Base-by-base conservation (phyloP, 176 grass and related monocot species). In the Ensete ventricosum region DNA sequence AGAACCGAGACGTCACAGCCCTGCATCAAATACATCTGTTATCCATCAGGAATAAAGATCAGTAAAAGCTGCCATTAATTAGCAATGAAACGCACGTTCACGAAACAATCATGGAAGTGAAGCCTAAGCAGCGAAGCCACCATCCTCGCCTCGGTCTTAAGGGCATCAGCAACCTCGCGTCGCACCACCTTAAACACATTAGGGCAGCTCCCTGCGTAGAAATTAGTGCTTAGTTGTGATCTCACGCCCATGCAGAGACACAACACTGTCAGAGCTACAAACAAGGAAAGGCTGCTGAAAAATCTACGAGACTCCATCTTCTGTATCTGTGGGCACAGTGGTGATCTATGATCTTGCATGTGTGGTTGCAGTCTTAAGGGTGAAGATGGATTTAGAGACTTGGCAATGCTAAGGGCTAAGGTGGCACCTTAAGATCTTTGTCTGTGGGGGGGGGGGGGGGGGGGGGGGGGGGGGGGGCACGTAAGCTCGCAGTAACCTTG, bases 31-130 rank as follows among this genome's bases (percentile, higher is more conserved):
- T 62, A 17, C 13, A 62, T 62, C 14, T 62, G 13, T 17, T 21
- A 62, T 1, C 10, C 4, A 17, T 17, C 1, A 6, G 6, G 13
- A 58, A 17, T 14, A 17, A 58, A 17, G 17, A 17, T 14, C 14
- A 58, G 55, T 14, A 17, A 58, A 17, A 49, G 65, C 4, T 43
- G 34, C 4, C 34, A 43, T 43, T 43, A 43, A 43, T 43, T 43
- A 43, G 34, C 34, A 13, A 24, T 13, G 8, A 23, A 54, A 23
- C 71, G 49, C 27, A 77, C 75, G 20, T 77, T 77, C 17, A 77
- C 75, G 4, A 77, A 77, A 60, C 75, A 77, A 25, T 77, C 75
- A 26, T 77, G 75, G 75, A 77, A 77, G 75, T 77, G 75, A 13
- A 77, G 75, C 48, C 75, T 50, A 4, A 77, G 75, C 29, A 77